phyloP scores from a whole-genome alignment of 192 early-diverging fungal genomes.

The Powellomyces hirtus region DNA sequence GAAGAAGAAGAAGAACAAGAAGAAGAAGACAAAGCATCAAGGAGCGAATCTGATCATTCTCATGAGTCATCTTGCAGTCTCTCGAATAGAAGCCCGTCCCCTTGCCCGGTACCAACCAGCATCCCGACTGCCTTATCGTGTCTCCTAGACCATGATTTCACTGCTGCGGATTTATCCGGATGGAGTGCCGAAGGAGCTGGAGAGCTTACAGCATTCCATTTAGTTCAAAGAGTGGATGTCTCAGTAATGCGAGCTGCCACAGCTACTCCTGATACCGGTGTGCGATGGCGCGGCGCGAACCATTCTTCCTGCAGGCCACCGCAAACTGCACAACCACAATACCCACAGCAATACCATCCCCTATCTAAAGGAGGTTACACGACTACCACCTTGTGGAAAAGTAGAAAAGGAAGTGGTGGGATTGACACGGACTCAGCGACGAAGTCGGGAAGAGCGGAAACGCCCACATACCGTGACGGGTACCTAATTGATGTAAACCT shows the following conservation, averaged over 20 bases:
- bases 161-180: neutral
- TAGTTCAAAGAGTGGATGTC: neutral
- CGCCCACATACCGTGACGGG: slow-evolving; percentile 14
- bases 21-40: neutral
- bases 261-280: neutral
- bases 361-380: slow-evolving; percentile 8
- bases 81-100: neutral
- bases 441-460: neutral
- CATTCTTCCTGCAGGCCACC: neutral
- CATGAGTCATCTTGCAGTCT: neutral
- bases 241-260: neutral
- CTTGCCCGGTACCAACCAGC: neutral
- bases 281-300: slow-evolving; percentile 1
- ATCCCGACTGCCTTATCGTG: neutral
- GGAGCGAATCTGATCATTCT: too few relatives aligned
- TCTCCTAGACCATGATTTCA: slow-evolving; percentile 6
- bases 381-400: slow-evolving; percentile 9
- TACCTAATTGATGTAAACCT: slow-evolving; percentile 23
- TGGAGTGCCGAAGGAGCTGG: slow-evolving; percentile 4
- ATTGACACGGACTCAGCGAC: neutral
- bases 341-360: neutral
- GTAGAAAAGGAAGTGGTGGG: neutral
- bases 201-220: neutral
- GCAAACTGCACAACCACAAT: too few relatives aligned
- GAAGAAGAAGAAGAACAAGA: neutral